Evolutionary conservation across 116 monocot genomes (phyloP), one percentile per base, ranked within the genome.

Genomic region (Iris pallida): DNA sequence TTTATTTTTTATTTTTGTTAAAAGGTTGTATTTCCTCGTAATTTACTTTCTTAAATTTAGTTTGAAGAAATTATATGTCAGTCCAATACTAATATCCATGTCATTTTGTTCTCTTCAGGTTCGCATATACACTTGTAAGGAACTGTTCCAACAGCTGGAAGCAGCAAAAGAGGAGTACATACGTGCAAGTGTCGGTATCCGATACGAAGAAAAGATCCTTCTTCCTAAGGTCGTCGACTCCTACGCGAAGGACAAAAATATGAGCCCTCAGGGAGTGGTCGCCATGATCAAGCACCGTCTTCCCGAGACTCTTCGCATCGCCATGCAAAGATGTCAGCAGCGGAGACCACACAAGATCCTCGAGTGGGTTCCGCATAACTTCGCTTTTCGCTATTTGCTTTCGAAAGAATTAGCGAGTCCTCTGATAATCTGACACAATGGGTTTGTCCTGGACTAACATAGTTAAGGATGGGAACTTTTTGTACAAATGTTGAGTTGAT

Each of bases 221-320:
- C 76, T 98, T n/a, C 98, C 98, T 1, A 98, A 88, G 72, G 40
- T 93, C 13, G 44, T 98, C 4, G 98, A 98, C n/a, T 73, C 83
- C 54, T 98, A 88, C 45, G 82, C 84, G 0, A 93, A 92, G 55
- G 86, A 93, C 47, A 71, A 65, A 4, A 80, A 64, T 70, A 19
- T 93, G 59, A 83, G 69, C 64, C 49, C 72, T 45, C 80, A 78
- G 30, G 80, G 71, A 15, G 45, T 84, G 19, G 68, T 86, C 8
- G 84, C 86, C 46, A 82, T 90, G 80, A 88, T 98, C 65, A 85
- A 83, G 45, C 67, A 55, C 1, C 81, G 82, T 69, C 83, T 93
- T 2, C 90, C 98, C 0, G 88, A 93, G 73, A 93, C 80, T 16
- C 63, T 93, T 19, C 57, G 75, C 7, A 75, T 84, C 71, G 93